Percentiles rank a stretch among this genome's conserved stretches.
Conservation (phyloP, 139 green algal species). For the Picochlorum costavermella region DNA sequence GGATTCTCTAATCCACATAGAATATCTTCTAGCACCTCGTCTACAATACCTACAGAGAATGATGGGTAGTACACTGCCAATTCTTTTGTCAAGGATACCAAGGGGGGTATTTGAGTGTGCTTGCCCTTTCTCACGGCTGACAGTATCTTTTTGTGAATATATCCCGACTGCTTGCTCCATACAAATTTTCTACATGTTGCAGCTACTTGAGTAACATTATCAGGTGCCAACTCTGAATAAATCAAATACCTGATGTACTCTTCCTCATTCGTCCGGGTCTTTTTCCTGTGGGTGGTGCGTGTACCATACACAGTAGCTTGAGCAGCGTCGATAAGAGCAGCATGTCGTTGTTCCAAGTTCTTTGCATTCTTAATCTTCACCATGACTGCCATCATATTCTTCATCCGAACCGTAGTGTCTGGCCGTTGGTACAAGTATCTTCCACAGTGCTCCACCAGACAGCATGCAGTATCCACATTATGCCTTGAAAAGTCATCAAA, state of each 20-base stretch:
- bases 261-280: slow-evolving; percentile 51
- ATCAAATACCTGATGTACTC: slow-evolving; percentile 89
- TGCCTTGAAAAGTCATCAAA: slow-evolving; percentile 79
- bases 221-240: slow-evolving; percentile 44
- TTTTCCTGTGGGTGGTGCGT: slow-evolving; percentile 7
- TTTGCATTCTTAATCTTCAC: slow-evolving; percentile 73
- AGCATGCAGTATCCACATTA: slow-evolving; percentile 78
- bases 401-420: slow-evolving; percentile 62
- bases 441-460: slow-evolving; percentile 78
- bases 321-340: slow-evolving; percentile 72
- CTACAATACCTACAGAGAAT: slow-evolving; percentile 64
- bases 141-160: slow-evolving; percentile 77
- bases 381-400: slow-evolving; percentile 83
- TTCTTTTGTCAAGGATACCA: slow-evolving; percentile 67
- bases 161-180: slow-evolving; percentile 44
- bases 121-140: slow-evolving; percentile 47
- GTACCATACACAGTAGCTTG: slow-evolving; percentile 52
- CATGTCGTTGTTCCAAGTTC: slow-evolving; percentile 76
- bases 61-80: slow-evolving; percentile 74
- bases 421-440: slow-evolving; percentile 66
- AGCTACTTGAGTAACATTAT: background rate
- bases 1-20: slow-evolving; percentile 58
- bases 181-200: no score
- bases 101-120: slow-evolving; percentile 56
- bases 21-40: slow-evolving; percentile 81